These are phyloP conservation scores for Calycina marina DNA, from an alignment of 2,329 filamentous ascomycete species.

Conservation along the genomic window DNA sequence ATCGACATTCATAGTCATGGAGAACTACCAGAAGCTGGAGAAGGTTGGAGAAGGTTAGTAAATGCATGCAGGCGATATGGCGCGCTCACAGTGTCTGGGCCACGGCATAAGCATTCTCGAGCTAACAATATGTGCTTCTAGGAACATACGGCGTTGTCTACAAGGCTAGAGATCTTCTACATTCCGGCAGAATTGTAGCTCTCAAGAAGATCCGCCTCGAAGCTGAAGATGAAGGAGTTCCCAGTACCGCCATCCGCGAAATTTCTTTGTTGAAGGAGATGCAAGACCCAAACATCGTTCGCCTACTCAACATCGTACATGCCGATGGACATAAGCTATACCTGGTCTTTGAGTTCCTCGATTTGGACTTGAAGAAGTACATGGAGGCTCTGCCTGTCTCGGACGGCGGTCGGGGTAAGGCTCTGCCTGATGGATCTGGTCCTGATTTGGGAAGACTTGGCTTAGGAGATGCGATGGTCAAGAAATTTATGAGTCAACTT, in stretches of 20 bases:
- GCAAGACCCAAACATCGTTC: conserved; percentile 81
- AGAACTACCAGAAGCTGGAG: conserved; percentile 93
- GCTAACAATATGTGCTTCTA: conserved; percentile 25
- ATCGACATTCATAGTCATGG: conserved; percentile 41
- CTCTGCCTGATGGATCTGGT: conserved; percentile 63
- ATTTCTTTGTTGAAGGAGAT: conserved; percentile 92
- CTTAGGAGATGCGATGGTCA: conserved; percentile 67
- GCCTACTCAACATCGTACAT: conserved; percentile 82
- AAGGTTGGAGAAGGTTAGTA: conserved; percentile 84
- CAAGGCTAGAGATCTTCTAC: conserved; percentile 76
- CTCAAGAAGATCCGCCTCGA: conserved; percentile 93
- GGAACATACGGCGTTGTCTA: conserved; percentile 93
- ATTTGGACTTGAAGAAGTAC: conserved; percentile 87
- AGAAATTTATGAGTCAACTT: conserved; percentile 85
- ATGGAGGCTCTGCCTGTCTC: conserved; percentile 81
- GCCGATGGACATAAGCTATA: conserved; percentile 92
- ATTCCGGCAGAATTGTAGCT: conserved; percentile 73
- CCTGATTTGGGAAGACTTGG: conserved; percentile 51
- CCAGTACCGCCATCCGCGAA: conserved; percentile 84
- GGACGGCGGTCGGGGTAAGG: conserved; percentile 74
- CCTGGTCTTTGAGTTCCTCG: conserved; percentile 83
- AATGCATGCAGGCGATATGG: conserved; percentile 4
- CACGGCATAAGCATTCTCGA: conserved; percentile 3
- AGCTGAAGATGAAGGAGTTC: conserved; percentile 87
- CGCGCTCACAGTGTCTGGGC: conserved; percentile 3